Percentiles rank a stretch among this genome's conserved stretches.
Conservation (phyloP, 2,329 filamentous ascomycete species). For the Trichophyton mentagrophytes region DNA sequence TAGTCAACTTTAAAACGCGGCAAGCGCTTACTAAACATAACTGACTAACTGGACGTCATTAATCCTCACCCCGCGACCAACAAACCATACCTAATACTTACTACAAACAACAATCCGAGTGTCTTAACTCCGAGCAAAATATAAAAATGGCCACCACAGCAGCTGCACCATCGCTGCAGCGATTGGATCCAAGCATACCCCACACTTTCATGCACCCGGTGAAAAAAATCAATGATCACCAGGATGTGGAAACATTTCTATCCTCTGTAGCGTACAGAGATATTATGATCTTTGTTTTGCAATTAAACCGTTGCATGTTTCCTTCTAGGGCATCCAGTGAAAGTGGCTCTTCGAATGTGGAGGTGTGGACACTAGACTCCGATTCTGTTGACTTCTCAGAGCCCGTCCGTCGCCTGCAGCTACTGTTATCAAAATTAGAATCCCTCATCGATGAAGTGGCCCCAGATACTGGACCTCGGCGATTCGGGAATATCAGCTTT, state of each 20-base stretch:
- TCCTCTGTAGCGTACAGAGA: constrained; percentile 72
- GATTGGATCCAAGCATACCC: constrained; percentile 36
- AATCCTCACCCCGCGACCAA: not conserved
- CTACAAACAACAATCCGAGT: not conserved
- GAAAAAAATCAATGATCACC: constrained; percentile 74
- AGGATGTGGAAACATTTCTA: constrained; percentile 71
- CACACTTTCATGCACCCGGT: constrained; percentile 53
- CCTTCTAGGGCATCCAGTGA: constrained; percentile 44
- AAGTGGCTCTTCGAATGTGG: constrained; percentile 18
- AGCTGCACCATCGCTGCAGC: constrained; percentile 28
- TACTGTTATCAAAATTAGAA: constrained; percentile 52
- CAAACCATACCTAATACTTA: not conserved
- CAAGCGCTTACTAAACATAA: constrained; percentile 1
- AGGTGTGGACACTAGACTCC: constrained; percentile 39
- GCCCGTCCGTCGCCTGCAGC: constrained; percentile 51
- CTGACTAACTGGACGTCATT: not conserved
- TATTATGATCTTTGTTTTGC: constrained; percentile 74
- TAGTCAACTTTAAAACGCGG: not conserved
- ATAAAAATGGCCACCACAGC: not conserved
- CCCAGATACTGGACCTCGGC: constrained; percentile 69
- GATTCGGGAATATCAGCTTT: constrained; percentile 89
- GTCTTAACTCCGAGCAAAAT: not conserved
- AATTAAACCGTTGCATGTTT: constrained; percentile 78
- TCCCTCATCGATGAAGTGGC: constrained; percentile 63
- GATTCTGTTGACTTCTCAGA: constrained; percentile 38